Evolutionary conservation across 495 filamentous ascomycete genomes (phyloP).

Genomic region (Letharia lupina): DNA sequence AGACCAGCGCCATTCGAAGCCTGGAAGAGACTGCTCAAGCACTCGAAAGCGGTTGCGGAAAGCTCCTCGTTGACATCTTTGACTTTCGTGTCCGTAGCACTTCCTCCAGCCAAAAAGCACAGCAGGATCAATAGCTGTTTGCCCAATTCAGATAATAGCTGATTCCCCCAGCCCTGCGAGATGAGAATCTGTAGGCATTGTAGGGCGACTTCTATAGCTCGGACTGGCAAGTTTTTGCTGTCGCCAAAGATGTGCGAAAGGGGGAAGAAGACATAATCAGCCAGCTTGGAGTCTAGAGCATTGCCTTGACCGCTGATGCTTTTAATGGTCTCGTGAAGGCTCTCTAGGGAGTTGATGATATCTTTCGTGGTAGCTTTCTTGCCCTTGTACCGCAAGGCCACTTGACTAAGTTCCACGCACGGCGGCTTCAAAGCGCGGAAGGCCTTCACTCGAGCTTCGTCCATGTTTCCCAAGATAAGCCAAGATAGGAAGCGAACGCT

Average conservation of each 20-base stretch:
- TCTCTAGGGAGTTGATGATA: constrained; percentile 44
- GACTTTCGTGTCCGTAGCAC: constrained; percentile 42
- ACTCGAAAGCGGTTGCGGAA: constrained; percentile 50
- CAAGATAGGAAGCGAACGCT: background rate
- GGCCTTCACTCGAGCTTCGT: constrained; percentile 21
- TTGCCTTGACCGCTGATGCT: constrained; percentile 41
- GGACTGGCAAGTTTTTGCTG: constrained; percentile 60
- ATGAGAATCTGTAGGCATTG: constrained; percentile 65
- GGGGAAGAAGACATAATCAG: constrained; percentile 92
- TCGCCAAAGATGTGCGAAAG: constrained; percentile 77
- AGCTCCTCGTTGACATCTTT: constrained; percentile 59
- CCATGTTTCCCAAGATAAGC: constrained; percentile 9
- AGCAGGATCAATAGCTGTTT: constrained; percentile 81
- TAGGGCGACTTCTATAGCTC: constrained; percentile 65
- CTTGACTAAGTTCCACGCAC: constrained; percentile 71
- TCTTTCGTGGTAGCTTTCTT: constrained; percentile 46
- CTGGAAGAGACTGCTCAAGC: constrained; percentile 45
- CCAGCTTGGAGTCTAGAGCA: constrained; percentile 68
- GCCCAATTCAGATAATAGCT: constrained; percentile 58
- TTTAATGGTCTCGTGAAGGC: constrained; percentile 45
- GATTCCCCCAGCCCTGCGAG: constrained; percentile 63
- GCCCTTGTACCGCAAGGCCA: constrained; percentile 52
- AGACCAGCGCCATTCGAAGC: constrained; percentile 26
- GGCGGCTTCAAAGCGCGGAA: constrained; percentile 50
- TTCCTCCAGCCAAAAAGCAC: constrained; percentile 69